These are phyloP conservation scores for Penicillium sp. DNA, from an alignment of 2,329 filamentous ascomycete species.

Conservation along the genomic window DNA sequence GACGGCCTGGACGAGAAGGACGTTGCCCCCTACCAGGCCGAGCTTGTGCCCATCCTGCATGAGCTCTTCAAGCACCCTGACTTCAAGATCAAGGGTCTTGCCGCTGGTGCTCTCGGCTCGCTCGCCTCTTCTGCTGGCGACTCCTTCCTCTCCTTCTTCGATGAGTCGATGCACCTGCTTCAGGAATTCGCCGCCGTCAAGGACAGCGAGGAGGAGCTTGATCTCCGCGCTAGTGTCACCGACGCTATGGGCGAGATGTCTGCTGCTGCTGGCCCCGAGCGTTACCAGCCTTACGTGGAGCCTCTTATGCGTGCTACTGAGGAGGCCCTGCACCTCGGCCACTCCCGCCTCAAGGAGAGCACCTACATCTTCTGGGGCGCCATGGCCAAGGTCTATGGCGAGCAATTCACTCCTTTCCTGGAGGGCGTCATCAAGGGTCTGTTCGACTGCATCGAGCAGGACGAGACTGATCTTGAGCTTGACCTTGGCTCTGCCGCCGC, in stretches of 20 bases:
- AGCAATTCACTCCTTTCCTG: conserved; percentile 54
- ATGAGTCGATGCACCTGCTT: conserved; percentile 85
- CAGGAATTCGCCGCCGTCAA: conserved; percentile 83
- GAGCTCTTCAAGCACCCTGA: conserved; percentile 81
- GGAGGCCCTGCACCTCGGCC: conserved; percentile 83
- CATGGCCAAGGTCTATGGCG: conserved; percentile 89
- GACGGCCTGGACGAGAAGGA: conserved; percentile 76
- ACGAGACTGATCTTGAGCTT: conserved; percentile 79
- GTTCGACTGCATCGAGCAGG: conserved; percentile 82
- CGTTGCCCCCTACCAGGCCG: conserved; percentile 77
- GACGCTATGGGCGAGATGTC: conserved; percentile 95
- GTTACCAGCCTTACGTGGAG: conserved; percentile 88
- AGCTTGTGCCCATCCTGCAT: conserved; percentile 82
- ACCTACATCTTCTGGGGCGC: conserved; percentile 97
- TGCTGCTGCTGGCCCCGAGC: conserved; percentile 77
- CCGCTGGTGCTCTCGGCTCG: conserved; percentile 85
- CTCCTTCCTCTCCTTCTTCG: conserved; percentile 87
- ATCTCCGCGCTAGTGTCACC: conserved; percentile 84
- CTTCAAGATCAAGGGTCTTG: conserved; percentile 84
- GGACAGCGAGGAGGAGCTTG: conserved; percentile 84
- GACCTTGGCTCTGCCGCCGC: conserved; percentile 73
- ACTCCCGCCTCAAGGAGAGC: conserved; percentile 89
- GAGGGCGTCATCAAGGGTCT: conserved; percentile 57
- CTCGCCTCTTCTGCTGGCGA: conserved; percentile 83
- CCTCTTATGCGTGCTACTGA: conserved; percentile 91